These are phyloP conservation scores for Annona squamosa DNA, from an alignment of 164 flowering plant species.

Conservation along the genomic window DNA sequence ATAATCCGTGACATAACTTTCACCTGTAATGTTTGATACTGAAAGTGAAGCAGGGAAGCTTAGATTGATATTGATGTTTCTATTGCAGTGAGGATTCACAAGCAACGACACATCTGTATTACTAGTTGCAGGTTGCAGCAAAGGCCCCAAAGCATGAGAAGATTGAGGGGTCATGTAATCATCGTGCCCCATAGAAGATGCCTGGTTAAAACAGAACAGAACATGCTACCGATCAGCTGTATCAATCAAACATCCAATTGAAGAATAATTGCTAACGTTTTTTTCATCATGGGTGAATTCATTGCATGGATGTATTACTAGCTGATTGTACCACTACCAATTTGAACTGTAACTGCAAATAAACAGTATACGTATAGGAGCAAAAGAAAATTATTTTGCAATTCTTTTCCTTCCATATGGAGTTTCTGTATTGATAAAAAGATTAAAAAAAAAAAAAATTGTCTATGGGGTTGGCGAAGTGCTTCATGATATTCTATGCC, in stretches of 20 bases:
- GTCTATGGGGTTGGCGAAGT: neutral
- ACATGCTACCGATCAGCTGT: neutral
- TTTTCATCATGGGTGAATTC: no score
- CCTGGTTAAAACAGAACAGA: conserved; percentile 17
- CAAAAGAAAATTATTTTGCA: neutral
- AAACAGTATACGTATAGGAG: no score
- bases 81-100: conserved; percentile 28
- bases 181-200: conserved; percentile 29
- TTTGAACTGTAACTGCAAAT: no score
- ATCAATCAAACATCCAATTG: neutral
- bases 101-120: conserved; percentile 23
- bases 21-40: conserved; percentile 51
- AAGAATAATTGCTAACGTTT: no score
- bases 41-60: conserved; percentile 41
- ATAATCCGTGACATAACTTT: conserved; percentile 54
- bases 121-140: conserved; percentile 25
- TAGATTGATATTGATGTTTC: conserved; percentile 30
- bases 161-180: conserved; percentile 37
- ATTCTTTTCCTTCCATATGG: neutral
- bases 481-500: no score
- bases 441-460: no score
- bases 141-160: conserved; percentile 25
- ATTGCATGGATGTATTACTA: no score
- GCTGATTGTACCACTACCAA: neutral
- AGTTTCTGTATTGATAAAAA: neutral